Percentiles rank a stretch among this genome's conserved stretches.
phyloP scores from a whole-genome alignment of 148 eudicot species.

The Euryodendron excelsum region DNA sequence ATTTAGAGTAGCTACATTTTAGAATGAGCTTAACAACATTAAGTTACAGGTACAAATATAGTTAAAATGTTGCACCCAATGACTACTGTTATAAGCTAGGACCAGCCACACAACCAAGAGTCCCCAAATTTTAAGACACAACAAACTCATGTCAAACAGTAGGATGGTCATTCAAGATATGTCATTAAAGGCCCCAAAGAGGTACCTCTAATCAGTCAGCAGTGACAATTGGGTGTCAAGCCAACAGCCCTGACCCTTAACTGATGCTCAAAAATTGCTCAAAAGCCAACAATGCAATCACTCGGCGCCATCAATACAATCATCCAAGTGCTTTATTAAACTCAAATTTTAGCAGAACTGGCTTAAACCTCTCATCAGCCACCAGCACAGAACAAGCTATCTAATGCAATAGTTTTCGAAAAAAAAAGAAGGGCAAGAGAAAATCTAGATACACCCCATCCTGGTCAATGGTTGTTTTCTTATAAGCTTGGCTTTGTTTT shows the following conservation, averaged over 20 bases:
- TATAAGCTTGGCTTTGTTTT: too few species aligned
- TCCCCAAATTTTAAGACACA: not conserved
- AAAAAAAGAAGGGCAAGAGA: too few species aligned
- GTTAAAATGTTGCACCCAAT: not conserved
- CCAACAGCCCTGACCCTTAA: not conserved
- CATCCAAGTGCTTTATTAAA: not conserved
- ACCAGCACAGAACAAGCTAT: not conserved
- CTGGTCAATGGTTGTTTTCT: too few species aligned
- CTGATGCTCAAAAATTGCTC: not conserved
- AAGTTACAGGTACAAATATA: not conserved
- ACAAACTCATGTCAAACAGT: not conserved
- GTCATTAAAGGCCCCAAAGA: not conserved
- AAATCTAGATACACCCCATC: too few species aligned
- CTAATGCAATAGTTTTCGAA: not conserved
- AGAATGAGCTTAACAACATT: not conserved
- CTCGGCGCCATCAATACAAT: not conserved
- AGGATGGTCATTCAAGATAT: not conserved
- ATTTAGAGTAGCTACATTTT: not conserved
- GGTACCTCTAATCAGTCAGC: not conserved
- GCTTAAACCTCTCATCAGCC: not conserved
- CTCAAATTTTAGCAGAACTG: not conserved
- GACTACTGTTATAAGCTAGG: not conserved
- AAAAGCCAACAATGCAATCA: not conserved
- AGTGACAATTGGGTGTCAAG: not conserved
- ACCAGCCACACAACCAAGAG: not conserved